phyloP scores from a whole-genome alignment of 2,329 filamentous ascomycete species.

The Didymella keratinophila region DNA sequence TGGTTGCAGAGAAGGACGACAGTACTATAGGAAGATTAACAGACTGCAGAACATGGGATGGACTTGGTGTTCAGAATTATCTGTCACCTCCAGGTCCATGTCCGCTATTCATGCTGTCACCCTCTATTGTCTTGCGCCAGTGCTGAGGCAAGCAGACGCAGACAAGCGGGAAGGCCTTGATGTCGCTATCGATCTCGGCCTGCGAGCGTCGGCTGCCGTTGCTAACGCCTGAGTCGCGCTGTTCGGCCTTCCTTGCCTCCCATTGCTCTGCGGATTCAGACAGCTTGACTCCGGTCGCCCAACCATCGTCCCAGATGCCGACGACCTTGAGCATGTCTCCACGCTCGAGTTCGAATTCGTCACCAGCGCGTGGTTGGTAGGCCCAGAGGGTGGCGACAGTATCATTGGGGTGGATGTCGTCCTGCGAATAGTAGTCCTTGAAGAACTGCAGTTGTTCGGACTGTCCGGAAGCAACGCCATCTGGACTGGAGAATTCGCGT shows the following conservation, averaged over 20 bases:
- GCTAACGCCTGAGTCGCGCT: slow-evolving; percentile 93
- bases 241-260: slow-evolving; percentile 76
- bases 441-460: slow-evolving; percentile 96
- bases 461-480: slow-evolving; percentile 83
- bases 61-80: slow-evolving; percentile 41
- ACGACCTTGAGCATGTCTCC: slow-evolving; percentile 98
- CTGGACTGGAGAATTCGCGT: slow-evolving; percentile 83
- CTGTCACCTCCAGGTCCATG: slow-evolving; percentile 46
- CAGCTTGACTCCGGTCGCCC: slow-evolving; percentile 91
- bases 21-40: slow-evolving; percentile 40
- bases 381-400: slow-evolving; percentile 94
- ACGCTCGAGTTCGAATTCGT: slow-evolving; percentile 91
- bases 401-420: slow-evolving; percentile 92
- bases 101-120: slow-evolving; percentile 63
- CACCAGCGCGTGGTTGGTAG: slow-evolving; percentile 90
- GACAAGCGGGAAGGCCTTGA: slow-evolving; percentile 97
- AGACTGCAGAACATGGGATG: slow-evolving; percentile 22
- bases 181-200: slow-evolving; percentile 69
- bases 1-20: slow-evolving; percentile 31
- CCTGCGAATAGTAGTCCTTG: slow-evolving; percentile 98
- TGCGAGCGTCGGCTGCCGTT: slow-evolving; percentile 66
- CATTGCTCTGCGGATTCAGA: slow-evolving; percentile 88
- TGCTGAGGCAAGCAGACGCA: slow-evolving; percentile 95
- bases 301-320: slow-evolving; percentile 98
- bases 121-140: slow-evolving; percentile 96